Evolutionary conservation across 768 basidiomycete genomes (phyloP).

Genomic region (Collybia sordida): DNA sequence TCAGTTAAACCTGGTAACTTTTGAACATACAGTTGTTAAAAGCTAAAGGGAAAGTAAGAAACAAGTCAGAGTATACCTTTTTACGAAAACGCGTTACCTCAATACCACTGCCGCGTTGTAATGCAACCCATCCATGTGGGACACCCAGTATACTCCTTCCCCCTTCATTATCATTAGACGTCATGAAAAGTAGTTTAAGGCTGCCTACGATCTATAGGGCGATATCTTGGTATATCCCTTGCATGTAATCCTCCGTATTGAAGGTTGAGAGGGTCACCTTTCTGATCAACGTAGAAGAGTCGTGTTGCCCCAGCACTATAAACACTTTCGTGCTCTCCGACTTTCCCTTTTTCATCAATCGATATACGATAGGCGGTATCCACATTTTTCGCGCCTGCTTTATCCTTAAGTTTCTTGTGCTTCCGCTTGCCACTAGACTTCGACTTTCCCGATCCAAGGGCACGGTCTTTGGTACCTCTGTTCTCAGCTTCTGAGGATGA

Average conservation of each 20-base stretch:
- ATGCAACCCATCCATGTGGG: slow-evolving; percentile 44
- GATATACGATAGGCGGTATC: slow-evolving; percentile 4
- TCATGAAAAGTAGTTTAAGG: slow-evolving; percentile 16
- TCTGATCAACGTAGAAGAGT: slow-evolving; percentile 62
- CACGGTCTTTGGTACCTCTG: slow-evolving; percentile 24
- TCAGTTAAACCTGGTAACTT: slow-evolving; percentile 59
- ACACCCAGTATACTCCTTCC: slow-evolving; percentile 69
- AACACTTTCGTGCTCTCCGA: slow-evolving; percentile 12
- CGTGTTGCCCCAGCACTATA: slow-evolving; percentile 19
- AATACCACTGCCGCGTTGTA: slow-evolving; percentile 48
- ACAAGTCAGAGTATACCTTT: slow-evolving; percentile 33
- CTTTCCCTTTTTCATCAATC: slow-evolving; percentile 24
- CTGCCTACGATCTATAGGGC: slow-evolving; percentile 54
- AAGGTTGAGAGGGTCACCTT: slow-evolving; percentile 65
- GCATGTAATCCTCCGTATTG: slow-evolving; percentile 65
- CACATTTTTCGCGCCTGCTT: slow-evolving; percentile 17
- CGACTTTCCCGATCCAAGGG: slow-evolving; percentile 4
- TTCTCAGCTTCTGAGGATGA: slow-evolving; percentile 22
- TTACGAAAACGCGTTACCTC: slow-evolving; percentile 50
- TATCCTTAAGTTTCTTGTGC: slow-evolving; percentile 27
- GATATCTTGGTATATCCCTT: slow-evolving; percentile 68
- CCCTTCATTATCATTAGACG: slow-evolving; percentile 54
- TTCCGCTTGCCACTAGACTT: slow-evolving; percentile 17
- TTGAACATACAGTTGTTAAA: slow-evolving; percentile 2
- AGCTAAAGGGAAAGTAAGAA: slow-evolving; percentile 1